Evolutionary conservation across 2,329 filamentous ascomycete species (phyloP), one percentile per base, ranked within the genome.

Genomic region (Aplosporella prunicola): DNA sequence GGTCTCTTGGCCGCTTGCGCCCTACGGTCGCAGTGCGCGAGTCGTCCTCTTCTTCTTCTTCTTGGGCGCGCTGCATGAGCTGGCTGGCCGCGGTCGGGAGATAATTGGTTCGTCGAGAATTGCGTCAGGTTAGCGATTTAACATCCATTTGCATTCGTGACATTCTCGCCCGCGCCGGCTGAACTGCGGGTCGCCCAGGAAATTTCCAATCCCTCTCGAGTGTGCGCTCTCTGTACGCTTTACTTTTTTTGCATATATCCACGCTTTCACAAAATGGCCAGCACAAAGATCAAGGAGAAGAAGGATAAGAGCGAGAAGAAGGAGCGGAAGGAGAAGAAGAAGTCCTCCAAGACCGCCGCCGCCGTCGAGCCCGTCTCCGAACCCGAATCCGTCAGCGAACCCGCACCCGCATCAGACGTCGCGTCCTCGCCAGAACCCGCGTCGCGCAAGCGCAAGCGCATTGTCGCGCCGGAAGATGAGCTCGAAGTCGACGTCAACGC

Each of bases 401-500:
- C n/a, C n/a, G n/a, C n/a, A n/a, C n/a, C 3, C 9, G 15, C 9
- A 16, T 40, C 40, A 18, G 34, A 20, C n/a, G 45, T 45, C 40
- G 43, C 39, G n/a, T 32, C 44, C 14, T 20, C 33, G 16, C 30
- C 35, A 13, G 33, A 47, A 24, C 38, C 16, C n/a, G 14, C 31
- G 43, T 46, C 17, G 44, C 48, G n/a, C 32, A 70, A 69, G 52
- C 64, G 67, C 40, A 70, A 69, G 51, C 62, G 64, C 77, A 50
- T 82, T 81, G 50, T 71, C 72, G 48, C 79, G 1, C 52, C 69
- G 38, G 60, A 63, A 20, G 32, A 40, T 26, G 73, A 79, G 32
- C 81, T 98, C 52, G 86, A 93, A 60, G 87, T 98, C 56, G 85
- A 98, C 58, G 66, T 98, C 45, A 71, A 68, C 46, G 78, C 83